These are phyloP conservation scores for Diaporthe eres DNA, from an alignment of 2,329 filamentous ascomycete species.

Conservation along the genomic window DNA sequence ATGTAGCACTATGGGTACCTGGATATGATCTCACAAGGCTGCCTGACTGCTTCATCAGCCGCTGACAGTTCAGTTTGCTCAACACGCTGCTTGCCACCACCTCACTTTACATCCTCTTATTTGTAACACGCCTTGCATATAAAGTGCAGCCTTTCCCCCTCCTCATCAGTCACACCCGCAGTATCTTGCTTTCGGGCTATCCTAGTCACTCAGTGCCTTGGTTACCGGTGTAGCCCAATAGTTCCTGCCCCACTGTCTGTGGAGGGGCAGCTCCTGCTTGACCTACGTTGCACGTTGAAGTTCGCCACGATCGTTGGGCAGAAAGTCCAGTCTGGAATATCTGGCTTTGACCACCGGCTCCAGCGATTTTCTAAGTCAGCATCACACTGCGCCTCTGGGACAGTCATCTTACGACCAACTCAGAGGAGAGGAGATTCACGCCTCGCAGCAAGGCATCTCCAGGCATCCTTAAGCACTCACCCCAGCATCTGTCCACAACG, in stretches of 20 bases:
- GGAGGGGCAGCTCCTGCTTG: slow-evolving; percentile 17
- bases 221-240: not conserved
- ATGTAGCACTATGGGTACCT: not conserved
- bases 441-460: not conserved
- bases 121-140: not conserved
- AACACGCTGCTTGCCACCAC: slow-evolving; percentile 10
- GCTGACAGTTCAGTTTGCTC: slow-evolving; percentile 1
- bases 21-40: slow-evolving; percentile 38
- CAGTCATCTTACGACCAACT: not conserved
- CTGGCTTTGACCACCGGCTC: not conserved
- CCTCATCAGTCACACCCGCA: not conserved
- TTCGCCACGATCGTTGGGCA: not conserved
- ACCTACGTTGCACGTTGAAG: slow-evolving; percentile 11
- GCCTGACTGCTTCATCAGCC: slow-evolving; percentile 25
- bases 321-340: not conserved
- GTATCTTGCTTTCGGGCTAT: not conserved
- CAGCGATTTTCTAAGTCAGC: too few species aligned
- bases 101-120: not conserved
- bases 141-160: not conserved
- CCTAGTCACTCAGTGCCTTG: not conserved
- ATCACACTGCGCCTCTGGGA: not conserved
- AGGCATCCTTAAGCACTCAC: not conserved
- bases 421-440: not conserved
- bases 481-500: not conserved
- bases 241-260: slow-evolving; percentile 7